Evolutionary conservation across 202 grass and related monocot species (phyloP).

Genomic region (Setaria italica): DNA sequence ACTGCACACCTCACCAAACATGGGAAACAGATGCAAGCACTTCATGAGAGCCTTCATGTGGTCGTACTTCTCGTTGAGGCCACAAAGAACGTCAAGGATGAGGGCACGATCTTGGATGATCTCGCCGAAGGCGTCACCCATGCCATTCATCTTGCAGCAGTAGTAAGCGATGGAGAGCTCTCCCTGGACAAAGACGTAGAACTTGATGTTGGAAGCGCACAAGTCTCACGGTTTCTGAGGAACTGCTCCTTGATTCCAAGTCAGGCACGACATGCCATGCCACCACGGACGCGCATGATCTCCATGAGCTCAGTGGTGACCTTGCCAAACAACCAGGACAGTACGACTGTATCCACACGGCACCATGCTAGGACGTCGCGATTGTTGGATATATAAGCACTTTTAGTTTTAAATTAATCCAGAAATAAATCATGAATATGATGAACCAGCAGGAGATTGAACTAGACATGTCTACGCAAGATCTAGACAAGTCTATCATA

Average conservation of each 20-base stretch:
- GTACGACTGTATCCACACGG: background rate
- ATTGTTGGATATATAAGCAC: too few relatives aligned
- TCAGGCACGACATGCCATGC: background rate
- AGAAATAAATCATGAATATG: too few relatives aligned
- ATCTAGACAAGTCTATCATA: too few relatives aligned
- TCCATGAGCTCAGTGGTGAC: background rate
- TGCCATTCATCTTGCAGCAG: background rate
- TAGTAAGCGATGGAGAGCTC: background rate
- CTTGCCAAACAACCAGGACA: background rate
- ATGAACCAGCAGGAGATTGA: too few relatives aligned
- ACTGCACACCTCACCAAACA: too few relatives aligned
- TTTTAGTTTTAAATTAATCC: too few relatives aligned
- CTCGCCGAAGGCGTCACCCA: background rate
- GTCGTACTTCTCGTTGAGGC: background rate
- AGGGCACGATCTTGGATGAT: background rate
- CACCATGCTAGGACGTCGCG: background rate
- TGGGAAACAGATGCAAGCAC: too few relatives aligned
- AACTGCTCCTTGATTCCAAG: background rate
- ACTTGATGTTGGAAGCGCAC: background rate
- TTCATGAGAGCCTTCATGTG: background rate
- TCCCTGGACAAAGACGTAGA: background rate
- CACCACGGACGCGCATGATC: background rate
- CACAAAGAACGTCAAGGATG: background rate
- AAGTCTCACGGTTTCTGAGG: background rate
- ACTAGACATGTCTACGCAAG: too few relatives aligned